Base-by-base conservation (phyloP, 2,329 filamentous ascomycete species). In the Apiospora aurea region DNA sequence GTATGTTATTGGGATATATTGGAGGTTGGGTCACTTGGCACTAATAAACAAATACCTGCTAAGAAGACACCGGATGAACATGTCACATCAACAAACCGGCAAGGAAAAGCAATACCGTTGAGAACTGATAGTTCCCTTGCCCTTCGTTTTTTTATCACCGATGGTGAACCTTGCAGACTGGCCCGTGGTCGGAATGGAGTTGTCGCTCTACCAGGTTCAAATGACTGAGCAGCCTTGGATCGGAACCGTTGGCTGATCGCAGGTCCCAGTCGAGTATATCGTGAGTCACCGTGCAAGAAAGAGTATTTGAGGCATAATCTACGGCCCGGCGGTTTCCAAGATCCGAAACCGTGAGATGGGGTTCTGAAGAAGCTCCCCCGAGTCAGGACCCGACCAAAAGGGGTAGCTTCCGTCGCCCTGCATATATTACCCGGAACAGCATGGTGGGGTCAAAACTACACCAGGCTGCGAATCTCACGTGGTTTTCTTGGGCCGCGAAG, bases 261-360 rank as follows among this genome's bases (percentile, higher is more conserved):
- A 64, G 34, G 24, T 29, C 14, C 18, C 44, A 46, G 44, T 14
- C 44, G 14, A 11, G 18, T 3, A 34, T 18, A 1, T 34, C 18
- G 4, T 5, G 18, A 64, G 21, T 21, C 29, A 8, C 34, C n/a
- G 38, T 11, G 29, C 34, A 10, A 41, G 34, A 8, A 41, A 41
- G 34, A 8, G 24, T 5, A 64, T 10, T 21, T 64, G 57, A 64
- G 34, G 41, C 57, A 34, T n/a, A 64, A 5, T 10, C n/a, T 38
- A 8, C 29, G 18, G 10, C 10, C 57, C 57, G 18, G 57, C 57
- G 57, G 21, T n/a, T 64, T 34, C 21, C 57, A 41, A n/a, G n/a
- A 41, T 64, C 57, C 57, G 57, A 64, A 64, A 64, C 57, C 57
- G 34, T 64, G 57, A 64, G 21, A 64, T 64, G 57, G 57, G 57